Base-by-base conservation (phyloP, 768 basidiomycete genomes). In the Tulasnella sp. region DNA sequence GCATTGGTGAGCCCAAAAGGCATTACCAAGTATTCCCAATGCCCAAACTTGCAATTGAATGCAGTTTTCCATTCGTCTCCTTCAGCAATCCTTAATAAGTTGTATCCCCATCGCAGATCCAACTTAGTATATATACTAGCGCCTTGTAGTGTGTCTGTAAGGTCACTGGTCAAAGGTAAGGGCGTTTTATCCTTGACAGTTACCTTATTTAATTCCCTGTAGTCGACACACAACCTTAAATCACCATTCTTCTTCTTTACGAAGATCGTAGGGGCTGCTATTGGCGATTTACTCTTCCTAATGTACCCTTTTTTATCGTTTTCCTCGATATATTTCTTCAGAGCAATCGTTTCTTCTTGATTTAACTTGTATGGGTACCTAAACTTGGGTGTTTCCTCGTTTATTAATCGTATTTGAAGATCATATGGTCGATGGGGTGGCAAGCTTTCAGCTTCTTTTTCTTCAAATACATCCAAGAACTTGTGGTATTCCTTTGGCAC, bases 1-100 rank as follows among this genome's bases (percentile, higher is more conserved):
- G 59, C 59, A 37, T 62, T 62, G 12, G 59, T 58, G n/a, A 62
- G 57, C 8, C 61, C 59, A 28, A 60, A 59, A 1, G 61, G 60
- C 61, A 62, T 62, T 29, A 62, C 59, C 1, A 48, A 40, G 33
- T 48, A 60, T 49, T 62, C 56, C 48, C 47, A 61, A n/a, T 39
- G 53, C 4, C 61, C 61, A 32, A 55, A 59, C 2, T 57, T 53
- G 9, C 49, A 57, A 2, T 44, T 19, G 53, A 65, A 63, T 0
- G 60, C 63, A 4, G 63, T 64, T 34, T 62, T 63, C 55, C 55
- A 55, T 44, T 59, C 58, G 45, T 60, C 45, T 1, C 58, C 58
- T n/a, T 42, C 29, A 12, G 39, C 46, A 24, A 64, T 57, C 5
- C 61, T 45, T 20, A 62, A 28, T 4, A 57, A 58, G 43, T 63